Evolutionary conservation across 495 filamentous ascomycete species (phyloP), one percentile per base, ranked within the genome.

Genomic region (Penicillium longicatenatum): DNA sequence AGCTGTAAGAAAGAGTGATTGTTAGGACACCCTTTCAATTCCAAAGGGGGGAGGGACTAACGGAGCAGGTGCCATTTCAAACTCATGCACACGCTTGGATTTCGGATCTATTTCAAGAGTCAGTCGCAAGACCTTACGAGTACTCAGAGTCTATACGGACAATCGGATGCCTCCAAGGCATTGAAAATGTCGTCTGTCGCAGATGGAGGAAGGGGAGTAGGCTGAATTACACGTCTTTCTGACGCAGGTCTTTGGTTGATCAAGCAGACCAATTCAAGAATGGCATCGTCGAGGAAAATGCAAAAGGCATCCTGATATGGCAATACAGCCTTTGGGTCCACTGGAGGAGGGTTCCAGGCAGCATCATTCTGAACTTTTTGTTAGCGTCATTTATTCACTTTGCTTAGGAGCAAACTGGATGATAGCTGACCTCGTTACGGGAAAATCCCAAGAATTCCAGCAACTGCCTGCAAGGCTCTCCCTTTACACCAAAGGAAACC

Each of bases 381-480:
- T 74, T 55, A 71, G 62, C 42, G 45, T 4, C 21, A 29, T 19
- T 30, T 16, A 6, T 46, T 26, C 19, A 26, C 4, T 26, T 46
- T 24, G 20, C 1, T 43, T 17, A 35, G 37, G 37, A 39, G 37
- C 6, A 39, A 17, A 39, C 16, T 11, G 48, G n/a, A 22, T 17
- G 43, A 52, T 20, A 8, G 67, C 66, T 20, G 59, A 81, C 79
- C 66, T 74, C 69, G 24, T 43, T 29, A 22, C 65, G 63, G 22
- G 59, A 63, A 62, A 92, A 93, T 4, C 82, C 87, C 4, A 92
- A 69, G 37, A 82, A 85, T 48, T 78, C 76, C 35, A 93, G 76
- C 33, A 93, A 63, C 31, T 81, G 72, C 54, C 83, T 75, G 66
- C 89, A 90, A 17, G 83, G 78, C 22, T 70, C 72, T 22, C 76